Conservation (phyloP, 495 filamentous ascomycete genomes). For the Cryomyces minteri region DNA sequence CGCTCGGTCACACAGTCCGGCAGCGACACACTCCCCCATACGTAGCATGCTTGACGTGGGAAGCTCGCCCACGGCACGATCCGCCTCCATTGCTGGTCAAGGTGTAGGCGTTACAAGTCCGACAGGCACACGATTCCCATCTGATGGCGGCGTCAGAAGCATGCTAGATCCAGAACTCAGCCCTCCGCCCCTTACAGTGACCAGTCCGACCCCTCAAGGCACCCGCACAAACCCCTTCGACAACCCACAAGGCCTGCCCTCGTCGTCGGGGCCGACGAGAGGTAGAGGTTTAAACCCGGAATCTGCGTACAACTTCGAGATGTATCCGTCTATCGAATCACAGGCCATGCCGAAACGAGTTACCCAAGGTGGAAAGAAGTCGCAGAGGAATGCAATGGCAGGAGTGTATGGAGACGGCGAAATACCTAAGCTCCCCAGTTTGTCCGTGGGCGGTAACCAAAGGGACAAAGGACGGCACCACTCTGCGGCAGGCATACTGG, state of each 20-base stretch:
- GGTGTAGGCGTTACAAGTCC: conserved; percentile 3
- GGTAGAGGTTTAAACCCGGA: conserved; percentile 8
- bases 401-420: conserved; percentile 29
- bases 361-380: conserved; percentile 17
- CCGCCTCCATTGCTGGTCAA: conserved; percentile 25
- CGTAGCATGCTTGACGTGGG: conserved; percentile 43
- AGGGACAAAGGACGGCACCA: conserved; percentile 20
- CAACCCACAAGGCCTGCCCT: background rate
- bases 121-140: background rate
- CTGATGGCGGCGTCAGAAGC: conserved; percentile 1
- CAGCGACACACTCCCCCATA: conserved; percentile 28
- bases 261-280: background rate
- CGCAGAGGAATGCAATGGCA: conserved; percentile 9
- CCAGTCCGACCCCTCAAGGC: too few species aligned
- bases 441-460: too few species aligned
- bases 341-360: conserved; percentile 16
- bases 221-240: too few species aligned
- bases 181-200: too few species aligned
- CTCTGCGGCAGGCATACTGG: conserved; percentile 27
- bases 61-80: conserved; percentile 18
- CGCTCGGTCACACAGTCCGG: conserved; percentile 19
- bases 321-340: conserved; percentile 14
- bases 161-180: conserved; percentile 7
- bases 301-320: conserved; percentile 16
- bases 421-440: conserved; percentile 1